Evolutionary conservation across 495 filamentous ascomycete genomes (phyloP).

Genomic region (Hapsidospora chrysogenum): DNA sequence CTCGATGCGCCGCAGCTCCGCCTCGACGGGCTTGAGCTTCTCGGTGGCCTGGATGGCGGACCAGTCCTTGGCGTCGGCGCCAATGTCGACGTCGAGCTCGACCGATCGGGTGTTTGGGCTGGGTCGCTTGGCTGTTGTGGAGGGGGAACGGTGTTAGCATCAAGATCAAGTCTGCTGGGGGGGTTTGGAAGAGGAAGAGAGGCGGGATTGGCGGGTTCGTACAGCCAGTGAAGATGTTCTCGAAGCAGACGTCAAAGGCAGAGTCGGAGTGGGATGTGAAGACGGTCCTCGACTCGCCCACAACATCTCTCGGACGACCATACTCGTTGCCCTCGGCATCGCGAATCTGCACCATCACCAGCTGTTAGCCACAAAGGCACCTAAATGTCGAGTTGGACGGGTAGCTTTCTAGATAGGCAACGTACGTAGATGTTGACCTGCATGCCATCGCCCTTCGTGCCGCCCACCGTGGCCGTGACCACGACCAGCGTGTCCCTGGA

Average conservation of each 20-base stretch:
- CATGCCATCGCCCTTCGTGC: conserved; percentile 82
- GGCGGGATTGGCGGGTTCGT: conserved; percentile 13
- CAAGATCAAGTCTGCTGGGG: conserved; percentile 5
- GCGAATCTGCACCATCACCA: conserved; percentile 61
- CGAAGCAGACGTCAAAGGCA: conserved; percentile 94
- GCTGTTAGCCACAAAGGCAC: no score
- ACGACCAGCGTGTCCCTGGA: conserved; percentile 88
- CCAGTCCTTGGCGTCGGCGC: conserved; percentile 97
- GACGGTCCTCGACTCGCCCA: conserved; percentile 79
- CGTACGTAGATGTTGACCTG: conserved; percentile 88
- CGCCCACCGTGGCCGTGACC: conserved; percentile 81
- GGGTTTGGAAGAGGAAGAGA: background rate
- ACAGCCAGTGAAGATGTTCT: conserved; percentile 65
- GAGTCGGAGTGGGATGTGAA: conserved; percentile 92
- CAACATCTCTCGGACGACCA: conserved; percentile 75
- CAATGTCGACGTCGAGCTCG: conserved; percentile 97
- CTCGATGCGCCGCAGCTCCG: conserved; percentile 83
- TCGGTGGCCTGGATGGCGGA: conserved; percentile 87
- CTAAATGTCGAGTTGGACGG: no score
- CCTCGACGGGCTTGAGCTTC: conserved; percentile 96
- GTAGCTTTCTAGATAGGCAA: no score
- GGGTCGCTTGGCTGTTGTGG: background rate
- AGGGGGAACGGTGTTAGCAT: conserved; percentile 16
- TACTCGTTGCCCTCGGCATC: conserved; percentile 94
- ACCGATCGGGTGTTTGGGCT: conserved; percentile 40